Conservation (phyloP, 2,329 filamentous ascomycete species). For the Biscogniauxia marginata region DNA sequence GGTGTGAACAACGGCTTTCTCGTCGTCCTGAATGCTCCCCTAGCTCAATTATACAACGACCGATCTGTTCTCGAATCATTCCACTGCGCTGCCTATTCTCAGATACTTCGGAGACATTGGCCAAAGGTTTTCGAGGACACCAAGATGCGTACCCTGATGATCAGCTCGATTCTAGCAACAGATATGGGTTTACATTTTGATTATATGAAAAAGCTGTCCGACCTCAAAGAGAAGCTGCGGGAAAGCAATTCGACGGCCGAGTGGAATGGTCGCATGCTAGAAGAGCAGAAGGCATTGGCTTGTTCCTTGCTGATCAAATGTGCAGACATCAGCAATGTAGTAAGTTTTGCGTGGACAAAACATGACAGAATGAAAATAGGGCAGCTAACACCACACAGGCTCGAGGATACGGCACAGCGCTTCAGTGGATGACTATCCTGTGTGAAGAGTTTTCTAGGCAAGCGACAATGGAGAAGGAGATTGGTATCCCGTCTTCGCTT, state of each 20-base stretch:
- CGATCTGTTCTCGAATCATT: constrained; percentile 96
- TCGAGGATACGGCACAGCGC: constrained; percentile 76
- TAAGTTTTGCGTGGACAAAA: constrained; percentile 48
- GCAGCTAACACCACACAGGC: constrained; percentile 55
- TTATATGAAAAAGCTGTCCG: constrained; percentile 88
- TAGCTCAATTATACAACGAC: constrained; percentile 96
- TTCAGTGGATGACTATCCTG: constrained; percentile 89
- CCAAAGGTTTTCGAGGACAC: constrained; percentile 74
- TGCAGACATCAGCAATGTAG: constrained; percentile 97
- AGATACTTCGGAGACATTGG: constrained; percentile 93
- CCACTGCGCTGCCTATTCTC: constrained; percentile 94
- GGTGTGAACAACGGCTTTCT: constrained; percentile 98
- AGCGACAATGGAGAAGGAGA: constrained; percentile 83
- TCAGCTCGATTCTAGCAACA: constrained; percentile 94
- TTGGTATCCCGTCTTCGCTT: constrained; percentile 83
- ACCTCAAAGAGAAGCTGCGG: constrained; percentile 74
- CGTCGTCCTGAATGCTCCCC: constrained; percentile 83
- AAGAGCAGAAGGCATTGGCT: constrained; percentile 75
- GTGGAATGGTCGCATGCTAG: constrained; percentile 74
- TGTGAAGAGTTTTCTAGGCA: constrained; percentile 94
- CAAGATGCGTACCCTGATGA: constrained; percentile 85
- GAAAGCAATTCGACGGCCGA: constrained; percentile 64
- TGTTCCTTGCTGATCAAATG: constrained; percentile 96
- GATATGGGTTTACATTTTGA: constrained; percentile 98
- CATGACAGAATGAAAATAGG: neutral